phyloP scores from a whole-genome alignment of 1,284 basidiomycete genomes.

The Sanghuangporus weigelae region DNA sequence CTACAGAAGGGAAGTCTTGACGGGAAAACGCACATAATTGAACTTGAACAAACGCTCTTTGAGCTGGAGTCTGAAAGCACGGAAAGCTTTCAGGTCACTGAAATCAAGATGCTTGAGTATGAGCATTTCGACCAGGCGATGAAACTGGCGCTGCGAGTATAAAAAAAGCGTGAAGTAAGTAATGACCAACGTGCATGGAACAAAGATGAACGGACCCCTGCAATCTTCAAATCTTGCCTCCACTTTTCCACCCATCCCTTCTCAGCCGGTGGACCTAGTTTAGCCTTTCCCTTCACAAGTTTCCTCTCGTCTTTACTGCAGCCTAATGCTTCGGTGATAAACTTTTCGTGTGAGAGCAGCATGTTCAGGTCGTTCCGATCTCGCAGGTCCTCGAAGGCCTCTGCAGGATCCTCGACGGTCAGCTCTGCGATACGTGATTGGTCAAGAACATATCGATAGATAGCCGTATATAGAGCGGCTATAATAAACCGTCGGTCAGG shows the following conservation, averaged over 20 bases:
- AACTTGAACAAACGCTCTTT: constrained; percentile 93
- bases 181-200: not conserved
- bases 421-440: constrained; percentile 77
- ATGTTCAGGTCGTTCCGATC: constrained; percentile 89
- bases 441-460: constrained; percentile 74
- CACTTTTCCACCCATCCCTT: constrained; percentile 77
- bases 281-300: constrained; percentile 42
- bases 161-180: not conserved
- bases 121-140: constrained; percentile 89
- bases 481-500: not conserved
- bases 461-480: constrained; percentile 86
- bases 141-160: constrained; percentile 79
- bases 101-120: constrained; percentile 71
- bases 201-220: constrained; percentile 52
- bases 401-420: constrained; percentile 95
- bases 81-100: constrained; percentile 48
- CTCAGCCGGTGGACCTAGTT: constrained; percentile 72
- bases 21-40: constrained; percentile 64
- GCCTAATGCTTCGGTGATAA: constrained; percentile 65
- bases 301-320: constrained; percentile 27
- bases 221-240: constrained; percentile 84
- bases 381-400: constrained; percentile 91
- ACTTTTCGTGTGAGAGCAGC: constrained; percentile 60
- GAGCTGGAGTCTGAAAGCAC: constrained; percentile 77
- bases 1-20: not conserved